A percentile compares a stretch with the other conserved stretches of the same genome.
Conservation (phyloP, 371 early-diverging fungal species). For the Lichtheimia ramosa region DNA sequence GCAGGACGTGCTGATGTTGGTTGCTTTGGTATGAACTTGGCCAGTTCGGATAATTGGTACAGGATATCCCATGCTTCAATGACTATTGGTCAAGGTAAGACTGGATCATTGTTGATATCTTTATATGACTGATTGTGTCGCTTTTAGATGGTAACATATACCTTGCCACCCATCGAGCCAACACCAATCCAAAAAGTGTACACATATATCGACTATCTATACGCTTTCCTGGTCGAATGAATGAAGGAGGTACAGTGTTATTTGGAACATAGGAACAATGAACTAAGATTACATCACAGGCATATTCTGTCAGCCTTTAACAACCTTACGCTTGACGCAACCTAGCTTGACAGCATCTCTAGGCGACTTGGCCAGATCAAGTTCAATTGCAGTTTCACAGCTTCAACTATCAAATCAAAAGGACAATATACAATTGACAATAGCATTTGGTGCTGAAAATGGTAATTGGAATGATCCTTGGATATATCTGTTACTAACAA, state of each 20-base stretch:
- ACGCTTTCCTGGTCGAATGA: conserved; percentile 29
- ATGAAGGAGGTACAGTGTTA: conserved; percentile 7
- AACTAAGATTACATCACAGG: background rate
- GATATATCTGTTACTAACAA: background rate
- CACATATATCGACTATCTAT: conserved; percentile 30
- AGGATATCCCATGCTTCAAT: conserved; percentile 48
- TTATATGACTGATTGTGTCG: background rate
- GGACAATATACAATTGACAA: conserved; percentile 5
- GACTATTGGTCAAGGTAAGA: conserved; percentile 21
- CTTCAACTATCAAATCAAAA: conserved; percentile 6
- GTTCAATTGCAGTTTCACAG: conserved; percentile 15
- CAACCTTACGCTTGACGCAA: conserved; percentile 13
- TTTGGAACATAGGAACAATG: no score
- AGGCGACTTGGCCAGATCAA: conserved; percentile 2
- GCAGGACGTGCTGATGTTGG: conserved; percentile 30
- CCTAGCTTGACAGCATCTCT: background rate
- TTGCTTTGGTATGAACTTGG: conserved; percentile 38
- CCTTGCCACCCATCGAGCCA: conserved; percentile 37
- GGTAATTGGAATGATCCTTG: background rate
- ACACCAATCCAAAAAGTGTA: conserved; percentile 26
- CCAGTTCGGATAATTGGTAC: conserved; percentile 36
- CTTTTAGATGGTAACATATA: conserved; percentile 26
- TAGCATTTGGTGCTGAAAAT: conserved; percentile 14
- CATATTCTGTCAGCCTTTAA: conserved; percentile 16
- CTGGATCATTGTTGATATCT: background rate